Conservation (phyloP, 129 eudicot genomes). For the Centaurea solstitialis region DNA sequence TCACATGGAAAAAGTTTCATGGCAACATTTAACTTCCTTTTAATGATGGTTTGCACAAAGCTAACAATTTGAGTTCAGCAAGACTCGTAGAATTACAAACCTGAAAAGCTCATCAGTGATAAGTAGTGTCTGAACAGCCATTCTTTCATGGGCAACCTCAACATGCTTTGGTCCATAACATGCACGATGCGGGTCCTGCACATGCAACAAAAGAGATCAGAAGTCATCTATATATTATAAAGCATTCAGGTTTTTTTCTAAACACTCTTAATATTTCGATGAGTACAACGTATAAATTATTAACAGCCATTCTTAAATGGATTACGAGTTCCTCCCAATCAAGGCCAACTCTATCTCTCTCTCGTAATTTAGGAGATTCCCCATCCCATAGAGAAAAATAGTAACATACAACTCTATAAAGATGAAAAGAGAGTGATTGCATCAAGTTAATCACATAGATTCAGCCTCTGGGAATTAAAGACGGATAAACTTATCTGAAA, state of each 20-base stretch:
- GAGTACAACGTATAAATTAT: not conserved
- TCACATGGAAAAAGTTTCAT: no score
- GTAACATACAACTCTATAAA: no score
- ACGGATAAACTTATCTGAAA: not conserved
- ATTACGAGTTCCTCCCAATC: no score
- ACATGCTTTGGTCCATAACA: slow-evolving; percentile 99
- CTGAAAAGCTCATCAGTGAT: slow-evolving; percentile 91
- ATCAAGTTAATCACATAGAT: not conserved
- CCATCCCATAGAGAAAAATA: no score
- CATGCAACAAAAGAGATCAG: not conserved
- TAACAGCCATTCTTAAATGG: no score
- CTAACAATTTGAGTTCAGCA: not conserved
- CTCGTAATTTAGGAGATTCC: no score
- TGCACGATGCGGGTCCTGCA: slow-evolving; percentile 87
- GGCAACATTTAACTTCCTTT: not conserved
- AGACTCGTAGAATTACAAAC: slow-evolving; percentile 34
- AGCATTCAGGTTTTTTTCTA: not conserved
- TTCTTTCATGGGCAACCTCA: slow-evolving; percentile 93
- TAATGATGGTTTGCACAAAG: not conserved
- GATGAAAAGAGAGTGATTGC: no score
- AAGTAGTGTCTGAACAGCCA: slow-evolving; percentile 96
- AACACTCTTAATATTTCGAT: not conserved
- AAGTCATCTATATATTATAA: not conserved
- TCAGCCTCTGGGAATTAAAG: not conserved
- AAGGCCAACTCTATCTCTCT: no score